Evolutionary conservation across 768 basidiomycete genomes (phyloP).

Genomic region (Strobilomyces dryophilus): DNA sequence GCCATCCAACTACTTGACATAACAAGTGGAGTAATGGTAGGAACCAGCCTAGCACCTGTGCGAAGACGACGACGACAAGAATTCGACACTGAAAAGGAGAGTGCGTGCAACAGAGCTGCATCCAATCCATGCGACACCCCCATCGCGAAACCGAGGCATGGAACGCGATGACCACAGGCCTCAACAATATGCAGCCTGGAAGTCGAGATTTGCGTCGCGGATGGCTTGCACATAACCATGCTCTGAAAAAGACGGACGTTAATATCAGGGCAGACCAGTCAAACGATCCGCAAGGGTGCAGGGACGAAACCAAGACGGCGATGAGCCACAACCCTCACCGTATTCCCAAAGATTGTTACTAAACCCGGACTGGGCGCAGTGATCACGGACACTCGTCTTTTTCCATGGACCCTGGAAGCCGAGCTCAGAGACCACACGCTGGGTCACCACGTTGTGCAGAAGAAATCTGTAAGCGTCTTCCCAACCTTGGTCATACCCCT

Average conservation of each 20-base stretch:
- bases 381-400: conserved; percentile 40
- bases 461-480: conserved; percentile 63
- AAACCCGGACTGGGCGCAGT: conserved; percentile 38
- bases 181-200: conserved; percentile 32
- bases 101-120: background rate
- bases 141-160: background rate
- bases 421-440: conserved; percentile 44
- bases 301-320: background rate
- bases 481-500: conserved; percentile 71
- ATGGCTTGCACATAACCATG: conserved; percentile 63
- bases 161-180: background rate
- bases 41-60: no score
- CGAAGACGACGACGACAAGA: no score
- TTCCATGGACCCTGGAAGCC: conserved; percentile 67
- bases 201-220: conserved; percentile 39
- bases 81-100: no score
- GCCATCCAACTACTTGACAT: background rate
- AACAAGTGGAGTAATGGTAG: background rate
- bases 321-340: conserved; percentile 33
- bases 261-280: background rate
- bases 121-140: background rate
- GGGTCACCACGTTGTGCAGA: conserved; percentile 14
- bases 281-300: background rate
- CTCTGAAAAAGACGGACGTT: conserved; percentile 31
- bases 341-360: conserved; percentile 61